Conservation (phyloP, 2,329 filamentous ascomycete genomes). For the Monilinia vaccinii-corymbosi region DNA sequence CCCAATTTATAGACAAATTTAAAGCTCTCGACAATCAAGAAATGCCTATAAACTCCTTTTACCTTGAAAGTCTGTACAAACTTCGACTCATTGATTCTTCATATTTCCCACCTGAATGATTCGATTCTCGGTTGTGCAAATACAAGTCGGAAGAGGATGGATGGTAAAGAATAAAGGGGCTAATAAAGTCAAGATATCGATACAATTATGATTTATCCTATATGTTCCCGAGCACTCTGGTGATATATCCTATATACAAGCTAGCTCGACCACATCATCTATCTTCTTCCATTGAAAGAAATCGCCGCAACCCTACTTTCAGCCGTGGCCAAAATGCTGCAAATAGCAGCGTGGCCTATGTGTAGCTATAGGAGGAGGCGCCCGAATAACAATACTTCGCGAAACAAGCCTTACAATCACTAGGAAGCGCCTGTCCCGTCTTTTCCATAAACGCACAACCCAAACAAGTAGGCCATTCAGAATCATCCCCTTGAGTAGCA, state of each 20-base stretch:
- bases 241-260: background rate
- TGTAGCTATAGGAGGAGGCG: too few relatives aligned
- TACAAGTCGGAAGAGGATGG: background rate
- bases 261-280: background rate
- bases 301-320: background rate
- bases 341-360: too few relatives aligned
- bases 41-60: too few relatives aligned
- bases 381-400: conserved; percentile 32
- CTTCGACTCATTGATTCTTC: too few relatives aligned
- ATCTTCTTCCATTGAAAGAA: background rate
- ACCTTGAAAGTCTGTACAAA: too few relatives aligned
- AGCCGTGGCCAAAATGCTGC: too few relatives aligned
- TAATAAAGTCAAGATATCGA: background rate
- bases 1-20: too few relatives aligned
- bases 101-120: background rate
- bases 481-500: conserved; percentile 29
- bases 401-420: conserved; percentile 33
- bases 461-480: conserved; percentile 33
- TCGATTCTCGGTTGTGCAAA: background rate
- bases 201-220: too few relatives aligned
- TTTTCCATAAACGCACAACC: conserved; percentile 35
- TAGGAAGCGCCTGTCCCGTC: conserved; percentile 28
- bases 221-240: background rate
- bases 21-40: too few relatives aligned
- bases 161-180: background rate